A percentile compares a stretch with the other conserved stretches of the same genome.
These are phyloP conservation scores for Boletales sp. DNA, from an alignment of 768 basidiomycete genomes.

Conservation along the genomic window DNA sequence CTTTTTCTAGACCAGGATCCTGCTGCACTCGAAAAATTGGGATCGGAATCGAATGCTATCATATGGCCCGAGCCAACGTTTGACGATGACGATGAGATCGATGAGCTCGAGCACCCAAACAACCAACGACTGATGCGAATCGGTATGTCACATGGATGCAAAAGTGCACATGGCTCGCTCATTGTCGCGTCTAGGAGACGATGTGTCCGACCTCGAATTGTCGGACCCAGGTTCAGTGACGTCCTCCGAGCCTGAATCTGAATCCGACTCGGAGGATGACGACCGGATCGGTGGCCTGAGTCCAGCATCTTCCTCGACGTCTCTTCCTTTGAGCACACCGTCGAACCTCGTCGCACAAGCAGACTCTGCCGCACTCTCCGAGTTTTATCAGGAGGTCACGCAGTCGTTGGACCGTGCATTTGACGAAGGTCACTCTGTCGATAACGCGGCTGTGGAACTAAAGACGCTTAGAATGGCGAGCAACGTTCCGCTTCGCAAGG, in stretches of 20 bases:
- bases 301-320: conserved; percentile 46
- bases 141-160: conserved; percentile 38
- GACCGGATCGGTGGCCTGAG: conserved; percentile 35
- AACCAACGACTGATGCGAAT: conserved; percentile 76
- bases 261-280: conserved; percentile 39
- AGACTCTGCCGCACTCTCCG: conserved; percentile 49
- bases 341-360: conserved; percentile 36
- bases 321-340: conserved; percentile 39
- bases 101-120: conserved; percentile 58
- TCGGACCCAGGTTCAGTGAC: conserved; percentile 59
- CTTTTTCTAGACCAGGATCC: conserved; percentile 45
- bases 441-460: conserved; percentile 91
- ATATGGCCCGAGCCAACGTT: conserved; percentile 72
- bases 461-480: conserved; percentile 97
- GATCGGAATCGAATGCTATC: conserved; percentile 70
- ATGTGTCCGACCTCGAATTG: conserved; percentile 56
- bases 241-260: conserved; percentile 45
- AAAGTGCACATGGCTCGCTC: not conserved
- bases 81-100: conserved; percentile 60
- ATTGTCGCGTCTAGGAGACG: conserved; percentile 43
- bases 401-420: conserved; percentile 91
- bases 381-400: conserved; percentile 75
- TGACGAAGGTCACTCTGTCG: conserved; percentile 85
- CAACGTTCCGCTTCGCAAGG: conserved; percentile 84
- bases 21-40: conserved; percentile 46